Evolutionary conservation across 2,329 filamentous ascomycete genomes (phyloP).

Genomic region (Venturia aucupariae): DNA sequence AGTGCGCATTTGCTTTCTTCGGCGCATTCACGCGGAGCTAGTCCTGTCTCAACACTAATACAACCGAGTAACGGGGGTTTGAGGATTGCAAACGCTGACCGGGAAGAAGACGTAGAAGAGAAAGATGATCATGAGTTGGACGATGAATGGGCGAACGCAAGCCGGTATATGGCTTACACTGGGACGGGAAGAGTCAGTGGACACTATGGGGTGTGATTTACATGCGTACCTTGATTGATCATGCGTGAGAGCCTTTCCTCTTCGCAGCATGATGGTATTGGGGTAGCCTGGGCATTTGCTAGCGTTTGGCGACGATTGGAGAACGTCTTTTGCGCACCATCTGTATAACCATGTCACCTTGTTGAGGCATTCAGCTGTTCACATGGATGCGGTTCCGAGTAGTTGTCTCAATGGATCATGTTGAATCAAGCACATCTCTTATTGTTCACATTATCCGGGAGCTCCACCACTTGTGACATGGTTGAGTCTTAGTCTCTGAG

Average conservation of each 20-base stretch:
- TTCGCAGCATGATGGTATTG: neutral
- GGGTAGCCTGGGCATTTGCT: neutral
- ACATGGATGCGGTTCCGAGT: neutral
- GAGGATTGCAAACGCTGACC: neutral
- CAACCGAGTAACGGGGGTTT: neutral
- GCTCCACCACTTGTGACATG: too few relatives aligned
- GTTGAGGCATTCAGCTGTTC: neutral
- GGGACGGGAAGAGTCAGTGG: constrained; percentile 7
- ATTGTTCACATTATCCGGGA: too few relatives aligned
- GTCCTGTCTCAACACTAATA: neutral
- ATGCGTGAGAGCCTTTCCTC: neutral
- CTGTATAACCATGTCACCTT: neutral
- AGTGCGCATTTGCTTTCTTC: neutral
- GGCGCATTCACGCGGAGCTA: neutral
- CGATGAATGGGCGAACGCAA: constrained; percentile 9
- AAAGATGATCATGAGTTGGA: neutral
- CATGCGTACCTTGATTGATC: neutral
- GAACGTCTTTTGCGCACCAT: neutral
- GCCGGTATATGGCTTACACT: constrained; percentile 8
- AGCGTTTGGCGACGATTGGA: neutral
- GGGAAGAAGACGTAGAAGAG: neutral
- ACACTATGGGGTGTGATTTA: constrained; percentile 4
- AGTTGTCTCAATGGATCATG: too few relatives aligned
- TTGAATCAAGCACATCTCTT: too few relatives aligned
- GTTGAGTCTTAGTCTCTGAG: too few relatives aligned